A percentile compares a stretch with the other conserved stretches of the same genome.
These are phyloP conservation scores for Didymella keratinophila DNA, from an alignment of 2,329 filamentous ascomycete genomes.

Conservation along the genomic window DNA sequence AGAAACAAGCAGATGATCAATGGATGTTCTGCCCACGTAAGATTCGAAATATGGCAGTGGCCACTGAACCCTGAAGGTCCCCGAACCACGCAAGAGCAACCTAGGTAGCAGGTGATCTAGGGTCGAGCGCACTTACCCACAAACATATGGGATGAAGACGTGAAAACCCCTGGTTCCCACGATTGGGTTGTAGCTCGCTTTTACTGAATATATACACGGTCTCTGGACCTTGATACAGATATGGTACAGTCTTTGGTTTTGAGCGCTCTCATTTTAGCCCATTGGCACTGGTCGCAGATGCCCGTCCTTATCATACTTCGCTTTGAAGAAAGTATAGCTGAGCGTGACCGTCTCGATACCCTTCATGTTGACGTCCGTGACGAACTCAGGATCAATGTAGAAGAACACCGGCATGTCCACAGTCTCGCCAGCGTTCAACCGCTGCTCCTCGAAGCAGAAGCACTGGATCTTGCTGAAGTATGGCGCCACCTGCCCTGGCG, in stretches of 20 bases:
- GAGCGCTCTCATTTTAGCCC: constrained; percentile 9
- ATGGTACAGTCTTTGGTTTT: constrained; percentile 20
- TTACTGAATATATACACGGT: not conserved
- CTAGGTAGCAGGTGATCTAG: not conserved
- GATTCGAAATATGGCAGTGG: not conserved
- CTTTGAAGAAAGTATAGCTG: constrained; percentile 98
- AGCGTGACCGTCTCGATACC: constrained; percentile 94
- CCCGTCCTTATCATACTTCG: constrained; percentile 83
- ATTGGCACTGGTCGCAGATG: constrained; percentile 66
- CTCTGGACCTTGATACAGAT: constrained; percentile 11
- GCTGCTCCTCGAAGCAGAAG: constrained; percentile 97
- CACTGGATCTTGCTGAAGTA: constrained; percentile 99
- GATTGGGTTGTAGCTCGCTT: not conserved
- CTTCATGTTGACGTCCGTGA: constrained; percentile 91
- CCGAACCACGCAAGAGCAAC: not conserved
- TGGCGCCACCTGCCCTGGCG: constrained; percentile 90
- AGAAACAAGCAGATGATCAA: not conserved
- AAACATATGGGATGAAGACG: not conserved
- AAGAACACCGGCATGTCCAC: constrained; percentile 99
- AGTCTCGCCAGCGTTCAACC: constrained; percentile 91
- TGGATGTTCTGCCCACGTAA: not conserved
- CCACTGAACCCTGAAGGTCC: not conserved
- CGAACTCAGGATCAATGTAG: constrained; percentile 95
- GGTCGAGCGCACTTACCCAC: not conserved
- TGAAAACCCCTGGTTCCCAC: not conserved